Percentiles rank a stretch among this genome's conserved stretches.
Evolutionary conservation across 305 asterid genomes (phyloP).

Genomic region (Fraxinus floribunda): DNA sequence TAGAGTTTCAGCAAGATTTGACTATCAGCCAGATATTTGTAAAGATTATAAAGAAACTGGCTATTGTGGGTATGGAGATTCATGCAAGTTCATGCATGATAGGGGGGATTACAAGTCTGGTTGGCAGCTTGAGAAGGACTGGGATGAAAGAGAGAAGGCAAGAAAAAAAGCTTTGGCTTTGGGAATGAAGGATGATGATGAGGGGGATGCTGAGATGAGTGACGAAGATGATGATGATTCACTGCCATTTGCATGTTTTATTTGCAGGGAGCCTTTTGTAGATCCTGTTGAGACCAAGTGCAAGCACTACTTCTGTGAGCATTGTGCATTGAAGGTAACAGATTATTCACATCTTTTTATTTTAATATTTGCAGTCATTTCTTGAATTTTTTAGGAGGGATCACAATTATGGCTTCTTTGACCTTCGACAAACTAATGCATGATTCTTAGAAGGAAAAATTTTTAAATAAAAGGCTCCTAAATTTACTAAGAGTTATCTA

Average conservation of each 20-base stretch:
- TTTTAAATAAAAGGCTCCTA: not conserved
- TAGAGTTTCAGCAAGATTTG: slow-evolving; percentile 91
- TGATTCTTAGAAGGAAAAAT: not conserved
- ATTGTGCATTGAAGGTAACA: slow-evolving; percentile 84
- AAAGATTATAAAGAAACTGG: slow-evolving; percentile 97
- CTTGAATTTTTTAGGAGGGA: not conserved
- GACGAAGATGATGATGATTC: slow-evolving; percentile 75
- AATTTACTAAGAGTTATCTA: not conserved
- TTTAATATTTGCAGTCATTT: not conserved
- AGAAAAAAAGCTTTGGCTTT: slow-evolving; percentile 64
- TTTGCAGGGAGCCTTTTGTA: slow-evolving; percentile 83
- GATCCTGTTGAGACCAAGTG: slow-evolving; percentile 91
- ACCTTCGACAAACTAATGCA: not conserved
- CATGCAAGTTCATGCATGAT: slow-evolving; percentile 98
- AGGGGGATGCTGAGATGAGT: slow-evolving; percentile 40
- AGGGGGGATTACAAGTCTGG: slow-evolving; percentile 95
- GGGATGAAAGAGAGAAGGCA: slow-evolving; percentile 87
- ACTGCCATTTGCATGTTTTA: slow-evolving; percentile 88
- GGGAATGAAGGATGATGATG: slow-evolving; percentile 60
- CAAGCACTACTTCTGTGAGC: slow-evolving; percentile 97
- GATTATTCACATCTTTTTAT: not conserved
- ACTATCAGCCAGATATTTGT: slow-evolving; percentile 96
- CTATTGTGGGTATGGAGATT: slow-evolving; percentile 95
- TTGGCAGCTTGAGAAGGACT: slow-evolving; percentile 95
- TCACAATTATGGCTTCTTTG: not conserved